Evolutionary conservation across 768 basidiomycete genomes (phyloP).

Genomic region (Lactifluus hygrophoroides): DNA sequence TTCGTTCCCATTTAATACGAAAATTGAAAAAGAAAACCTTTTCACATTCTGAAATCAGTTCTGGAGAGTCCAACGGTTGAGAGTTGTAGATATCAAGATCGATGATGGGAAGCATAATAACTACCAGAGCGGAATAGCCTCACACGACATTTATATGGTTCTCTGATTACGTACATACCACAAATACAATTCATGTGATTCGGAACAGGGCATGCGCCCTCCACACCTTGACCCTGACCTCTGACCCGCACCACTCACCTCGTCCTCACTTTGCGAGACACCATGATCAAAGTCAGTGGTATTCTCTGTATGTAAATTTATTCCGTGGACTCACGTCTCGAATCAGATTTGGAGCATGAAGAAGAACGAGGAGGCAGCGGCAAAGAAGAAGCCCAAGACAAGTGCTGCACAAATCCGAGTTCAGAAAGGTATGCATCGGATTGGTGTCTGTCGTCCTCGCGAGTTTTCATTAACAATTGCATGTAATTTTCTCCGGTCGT

Average conservation of each 20-base stretch:
- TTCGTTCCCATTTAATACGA: not conserved
- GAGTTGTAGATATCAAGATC: slow-evolving; percentile 67
- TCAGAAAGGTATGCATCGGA: slow-evolving; percentile 75
- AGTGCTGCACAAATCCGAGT: slow-evolving; percentile 97
- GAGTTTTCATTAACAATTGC: not conserved
- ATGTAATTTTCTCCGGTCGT: not conserved
- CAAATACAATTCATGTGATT: not conserved
- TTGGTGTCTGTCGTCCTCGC: not conserved
- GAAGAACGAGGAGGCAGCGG: slow-evolving; percentile 96
- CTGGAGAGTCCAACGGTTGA: slow-evolving; percentile 35
- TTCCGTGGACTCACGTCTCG: slow-evolving; percentile 10
- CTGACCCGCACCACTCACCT: slow-evolving; percentile 5
- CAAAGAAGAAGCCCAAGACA: slow-evolving; percentile 97
- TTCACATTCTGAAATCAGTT: slow-evolving; percentile 50
- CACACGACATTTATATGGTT: too few species aligned
- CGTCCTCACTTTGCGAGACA: not conserved
- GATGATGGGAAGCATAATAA: slow-evolving; percentile 52
- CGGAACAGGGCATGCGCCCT: not conserved
- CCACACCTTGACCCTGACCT: not conserved
- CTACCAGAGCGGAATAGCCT: too few species aligned
- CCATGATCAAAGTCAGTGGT: slow-evolving; percentile 39
- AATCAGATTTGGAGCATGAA: slow-evolving; percentile 97
- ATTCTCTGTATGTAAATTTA: not conserved
- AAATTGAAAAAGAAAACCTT: slow-evolving; percentile 37
- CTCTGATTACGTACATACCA: not conserved